Conservation (phyloP, 2,329 filamentous ascomycete species). For the Xylaria sp. region DNA sequence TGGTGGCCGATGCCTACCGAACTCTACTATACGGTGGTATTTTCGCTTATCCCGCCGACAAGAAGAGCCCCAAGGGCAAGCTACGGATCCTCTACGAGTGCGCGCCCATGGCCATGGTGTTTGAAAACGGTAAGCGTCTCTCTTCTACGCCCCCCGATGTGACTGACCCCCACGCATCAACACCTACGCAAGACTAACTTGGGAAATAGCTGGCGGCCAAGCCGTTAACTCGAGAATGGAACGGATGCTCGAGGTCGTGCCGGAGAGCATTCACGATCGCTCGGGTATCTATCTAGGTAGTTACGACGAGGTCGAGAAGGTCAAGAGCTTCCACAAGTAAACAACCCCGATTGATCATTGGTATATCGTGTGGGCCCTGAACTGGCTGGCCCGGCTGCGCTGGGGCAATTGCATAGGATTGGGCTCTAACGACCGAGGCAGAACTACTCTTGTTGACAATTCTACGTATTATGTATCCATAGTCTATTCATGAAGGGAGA, state of each 20-base stretch:
- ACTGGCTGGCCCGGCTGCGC: not conserved
- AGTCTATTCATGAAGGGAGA: not conserved
- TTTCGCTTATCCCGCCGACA: conserved; percentile 96
- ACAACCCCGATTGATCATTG: not conserved
- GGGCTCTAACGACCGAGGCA: no score
- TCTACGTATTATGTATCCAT: not conserved
- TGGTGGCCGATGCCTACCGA: conserved; percentile 98
- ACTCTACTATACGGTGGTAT: conserved; percentile 95
- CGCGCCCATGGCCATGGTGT: conserved; percentile 97
- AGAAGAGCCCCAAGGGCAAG: conserved; percentile 98
- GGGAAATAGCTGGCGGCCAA: conserved; percentile 77
- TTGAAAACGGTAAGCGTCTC: conserved; percentile 83
- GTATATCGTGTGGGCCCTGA: not conserved
- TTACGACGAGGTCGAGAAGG: conserved; percentile 93
- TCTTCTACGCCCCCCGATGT: no score
- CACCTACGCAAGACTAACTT: conserved; percentile 37
- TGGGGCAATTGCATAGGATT: no score
- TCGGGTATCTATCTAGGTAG: conserved; percentile 97
- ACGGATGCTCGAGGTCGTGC: conserved; percentile 86
- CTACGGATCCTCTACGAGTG: conserved; percentile 97
- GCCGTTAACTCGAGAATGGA: conserved; percentile 91
- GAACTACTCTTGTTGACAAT: not conserved
- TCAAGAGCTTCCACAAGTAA: conserved; percentile 78
- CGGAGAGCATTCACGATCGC: conserved; percentile 92
- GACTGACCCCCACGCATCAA: no score